These are phyloP conservation scores for Coelastrella sp. DNA, from an alignment of 139 green algal species.

Conservation along the genomic window DNA sequence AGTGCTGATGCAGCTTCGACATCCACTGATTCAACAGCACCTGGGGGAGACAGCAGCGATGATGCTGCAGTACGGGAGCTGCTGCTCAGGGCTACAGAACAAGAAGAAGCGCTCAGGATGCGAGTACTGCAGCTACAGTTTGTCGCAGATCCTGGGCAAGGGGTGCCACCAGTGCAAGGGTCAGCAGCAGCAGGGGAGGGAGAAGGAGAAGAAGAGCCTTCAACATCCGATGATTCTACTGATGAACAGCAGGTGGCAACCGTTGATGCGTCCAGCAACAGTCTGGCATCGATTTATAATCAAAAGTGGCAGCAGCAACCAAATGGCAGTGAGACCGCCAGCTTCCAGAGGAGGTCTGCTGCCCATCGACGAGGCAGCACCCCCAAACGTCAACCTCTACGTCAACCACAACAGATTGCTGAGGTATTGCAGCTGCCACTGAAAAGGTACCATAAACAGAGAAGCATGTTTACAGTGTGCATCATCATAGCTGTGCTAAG, in stretches of 20 bases:
- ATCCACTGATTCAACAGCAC: background rate
- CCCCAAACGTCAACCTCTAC: background rate
- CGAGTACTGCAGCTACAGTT: constrained; percentile 18
- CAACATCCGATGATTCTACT: background rate
- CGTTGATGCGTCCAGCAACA: too few species aligned
- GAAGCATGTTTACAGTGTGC: background rate
- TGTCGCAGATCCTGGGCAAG: background rate
- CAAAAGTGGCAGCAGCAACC: constrained; percentile 5
- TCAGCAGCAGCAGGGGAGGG: constrained; percentile 12
- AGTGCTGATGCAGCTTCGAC: too few species aligned
- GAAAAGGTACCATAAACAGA: constrained; percentile 8
- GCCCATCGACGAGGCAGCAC: constrained; percentile 3
- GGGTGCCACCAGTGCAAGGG: background rate
- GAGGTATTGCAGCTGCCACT: constrained; percentile 11
- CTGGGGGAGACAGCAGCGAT: background rate
- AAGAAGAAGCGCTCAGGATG: constrained; percentile 16
- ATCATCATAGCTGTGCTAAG: too few species aligned
- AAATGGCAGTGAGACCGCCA: background rate
- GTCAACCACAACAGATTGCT: background rate
- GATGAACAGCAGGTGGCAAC: background rate
- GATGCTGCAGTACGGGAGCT: background rate
- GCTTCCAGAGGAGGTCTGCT: too few species aligned
- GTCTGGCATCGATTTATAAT: background rate
- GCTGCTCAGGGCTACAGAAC: constrained; percentile 8
- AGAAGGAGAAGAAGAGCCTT: background rate